Conservation (phyloP, 306 rosid species). For the Psophocarpus tetragonolobus region DNA sequence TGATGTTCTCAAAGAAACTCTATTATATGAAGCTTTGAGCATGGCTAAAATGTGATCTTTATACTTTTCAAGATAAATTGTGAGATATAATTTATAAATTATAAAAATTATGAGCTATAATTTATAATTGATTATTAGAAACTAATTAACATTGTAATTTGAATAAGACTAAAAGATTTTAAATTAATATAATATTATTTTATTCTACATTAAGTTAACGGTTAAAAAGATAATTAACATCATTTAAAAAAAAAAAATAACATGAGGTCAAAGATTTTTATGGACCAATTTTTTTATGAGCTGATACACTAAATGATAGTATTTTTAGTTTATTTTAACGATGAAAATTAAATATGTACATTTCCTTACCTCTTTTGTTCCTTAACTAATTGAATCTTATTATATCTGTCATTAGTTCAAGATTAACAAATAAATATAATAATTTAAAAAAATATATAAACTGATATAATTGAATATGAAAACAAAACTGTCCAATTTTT, state of each 20-base stretch:
- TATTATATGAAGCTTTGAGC: not conserved
- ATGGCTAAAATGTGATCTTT: not conserved
- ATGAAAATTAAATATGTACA: no score
- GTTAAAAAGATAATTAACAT: not conserved
- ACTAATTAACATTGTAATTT: not conserved
- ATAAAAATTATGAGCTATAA: no score
- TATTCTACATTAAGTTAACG: not conserved
- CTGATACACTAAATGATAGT: no score
- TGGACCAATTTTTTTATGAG: no score
- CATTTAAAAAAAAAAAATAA: not conserved
- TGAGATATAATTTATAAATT: not conserved
- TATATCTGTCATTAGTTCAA: no score
- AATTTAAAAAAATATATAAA: not conserved
- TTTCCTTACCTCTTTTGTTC: no score
- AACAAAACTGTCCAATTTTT: not conserved
- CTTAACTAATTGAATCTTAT: no score
- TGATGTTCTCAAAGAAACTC: not conserved
- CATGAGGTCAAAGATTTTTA: not conserved
- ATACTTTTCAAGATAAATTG: not conserved
- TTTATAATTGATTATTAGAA: not conserved
- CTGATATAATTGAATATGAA: not conserved
- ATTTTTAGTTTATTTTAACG: no score
- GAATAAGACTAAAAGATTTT: not conserved
- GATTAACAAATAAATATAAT: not conserved
- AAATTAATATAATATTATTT: not conserved